Conservation (phyloP, 2,329 filamentous ascomycete genomes). For the Curvularia sp. region DNA sequence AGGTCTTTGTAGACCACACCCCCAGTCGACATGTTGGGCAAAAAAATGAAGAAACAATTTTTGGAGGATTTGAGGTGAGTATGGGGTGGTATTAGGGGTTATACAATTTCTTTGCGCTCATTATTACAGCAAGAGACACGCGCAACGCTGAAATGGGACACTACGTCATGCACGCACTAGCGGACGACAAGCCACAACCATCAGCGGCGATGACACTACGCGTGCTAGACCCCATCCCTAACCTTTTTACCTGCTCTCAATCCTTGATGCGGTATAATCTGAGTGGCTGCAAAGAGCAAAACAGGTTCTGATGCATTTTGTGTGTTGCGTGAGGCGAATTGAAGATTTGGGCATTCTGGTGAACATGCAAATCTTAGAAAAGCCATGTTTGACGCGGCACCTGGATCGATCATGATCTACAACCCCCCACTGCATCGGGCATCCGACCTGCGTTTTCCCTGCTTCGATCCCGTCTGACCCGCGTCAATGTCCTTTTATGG, state of each 20-base stretch:
- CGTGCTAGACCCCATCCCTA: background rate
- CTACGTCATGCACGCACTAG: conserved; percentile 32
- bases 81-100: background rate
- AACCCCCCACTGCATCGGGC: conserved; percentile 8
- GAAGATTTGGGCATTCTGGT: background rate
- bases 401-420: conserved; percentile 16
- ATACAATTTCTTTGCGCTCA: conserved; percentile 18
- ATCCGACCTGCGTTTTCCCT: conserved; percentile 14
- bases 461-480: conserved; percentile 14
- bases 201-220: conserved; percentile 16
- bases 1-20: conserved; percentile 48
- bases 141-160: conserved; percentile 8
- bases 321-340: background rate
- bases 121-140: conserved; percentile 11
- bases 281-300: background rate
- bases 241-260: background rate
- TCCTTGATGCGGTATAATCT: background rate
- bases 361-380: conserved; percentile 1
- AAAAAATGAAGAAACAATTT: background rate
- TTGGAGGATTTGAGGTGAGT: background rate
- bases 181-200: conserved; percentile 18
- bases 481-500: conserved; percentile 3
- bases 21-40: conserved; percentile 37
- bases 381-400: background rate
- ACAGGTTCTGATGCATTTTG: background rate